Evolutionary conservation across 768 basidiomycete species (phyloP).

Genomic region (Collybia sp.): DNA sequence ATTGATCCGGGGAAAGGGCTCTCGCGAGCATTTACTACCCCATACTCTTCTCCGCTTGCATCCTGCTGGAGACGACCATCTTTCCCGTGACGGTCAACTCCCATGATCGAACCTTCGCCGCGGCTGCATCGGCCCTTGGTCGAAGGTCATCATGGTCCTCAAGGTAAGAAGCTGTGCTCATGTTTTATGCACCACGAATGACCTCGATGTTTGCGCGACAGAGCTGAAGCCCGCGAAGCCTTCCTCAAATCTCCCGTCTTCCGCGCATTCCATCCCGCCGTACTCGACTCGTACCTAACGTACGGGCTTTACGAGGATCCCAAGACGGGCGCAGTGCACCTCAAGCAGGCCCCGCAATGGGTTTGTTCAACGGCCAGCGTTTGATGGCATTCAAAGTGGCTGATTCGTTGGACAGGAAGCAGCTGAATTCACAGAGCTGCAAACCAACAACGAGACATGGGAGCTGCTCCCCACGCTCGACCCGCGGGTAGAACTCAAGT

Average conservation of each 20-base stretch:
- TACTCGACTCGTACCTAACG: slow-evolving; percentile 14
- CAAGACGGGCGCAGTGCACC: slow-evolving; percentile 12
- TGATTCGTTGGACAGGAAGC: slow-evolving; percentile 11
- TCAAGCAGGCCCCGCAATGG: slow-evolving; percentile 16
- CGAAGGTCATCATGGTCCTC: slow-evolving; percentile 19
- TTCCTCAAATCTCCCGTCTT: slow-evolving; percentile 16
- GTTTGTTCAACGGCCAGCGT: neutral
- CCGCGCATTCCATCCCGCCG: slow-evolving; percentile 15
- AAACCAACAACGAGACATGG: slow-evolving; percentile 20
- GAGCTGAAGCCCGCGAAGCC: slow-evolving; percentile 16
- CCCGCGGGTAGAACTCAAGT: slow-evolving; percentile 15
- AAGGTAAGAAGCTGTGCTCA: slow-evolving; percentile 6
- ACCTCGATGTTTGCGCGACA: slow-evolving; percentile 1
- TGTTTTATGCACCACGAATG: neutral
- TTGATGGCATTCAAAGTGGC: too few relatives aligned
- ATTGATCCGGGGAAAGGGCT: slow-evolving; percentile 6
- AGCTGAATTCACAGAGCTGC: slow-evolving; percentile 14
- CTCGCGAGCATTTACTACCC: slow-evolving; percentile 16
- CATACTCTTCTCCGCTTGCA: neutral
- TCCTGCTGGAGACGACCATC: slow-evolving; percentile 1
- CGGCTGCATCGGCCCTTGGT: slow-evolving; percentile 11
- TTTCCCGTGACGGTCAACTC: neutral
- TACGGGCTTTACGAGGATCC: slow-evolving; percentile 15
- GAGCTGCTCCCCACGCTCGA: slow-evolving; percentile 20
- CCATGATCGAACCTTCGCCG: neutral